Conservation (phyloP, 2,329 filamentous ascomycete species). For the Scytalidium lignicola region DNA sequence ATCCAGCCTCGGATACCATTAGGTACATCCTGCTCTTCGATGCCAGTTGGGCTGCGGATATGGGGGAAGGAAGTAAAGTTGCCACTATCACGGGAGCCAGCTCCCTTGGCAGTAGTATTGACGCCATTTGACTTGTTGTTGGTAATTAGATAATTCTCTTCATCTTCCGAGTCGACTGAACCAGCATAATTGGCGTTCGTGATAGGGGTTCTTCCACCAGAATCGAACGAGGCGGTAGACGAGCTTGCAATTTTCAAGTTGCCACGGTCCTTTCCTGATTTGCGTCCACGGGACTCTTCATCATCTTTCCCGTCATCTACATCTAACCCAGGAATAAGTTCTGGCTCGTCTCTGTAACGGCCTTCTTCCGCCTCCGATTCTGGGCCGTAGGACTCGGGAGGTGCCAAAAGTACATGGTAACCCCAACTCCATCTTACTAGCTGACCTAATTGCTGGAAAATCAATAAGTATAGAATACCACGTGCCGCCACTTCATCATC, state of each 20-base stretch:
- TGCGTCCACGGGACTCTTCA: slow-evolving; percentile 14
- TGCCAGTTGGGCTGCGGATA: slow-evolving; percentile 35
- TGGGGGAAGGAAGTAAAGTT: slow-evolving; percentile 57
- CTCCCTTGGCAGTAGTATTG: slow-evolving; percentile 18
- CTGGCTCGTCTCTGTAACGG: slow-evolving; percentile 49
- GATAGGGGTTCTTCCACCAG: slow-evolving; percentile 27
- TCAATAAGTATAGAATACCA: slow-evolving; percentile 90
- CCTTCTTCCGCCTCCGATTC: slow-evolving; percentile 60
- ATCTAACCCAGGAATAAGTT: slow-evolving; percentile 44
- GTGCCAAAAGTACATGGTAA: slow-evolving; percentile 88
- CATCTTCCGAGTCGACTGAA: slow-evolving; percentile 30
- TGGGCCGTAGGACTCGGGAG: slow-evolving; percentile 66
- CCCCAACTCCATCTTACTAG: slow-evolving; percentile 97
- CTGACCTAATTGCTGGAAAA: slow-evolving; percentile 97
- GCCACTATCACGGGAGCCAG: slow-evolving; percentile 33
- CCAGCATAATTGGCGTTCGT: slow-evolving; percentile 23
- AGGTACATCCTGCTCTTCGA: slow-evolving; percentile 27
- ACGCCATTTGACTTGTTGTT: slow-evolving; percentile 23
- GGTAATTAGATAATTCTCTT: slow-evolving; percentile 36
- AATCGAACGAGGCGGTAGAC: slow-evolving; percentile 22
- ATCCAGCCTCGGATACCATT: slow-evolving; percentile 37
- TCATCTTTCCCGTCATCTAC: slow-evolving; percentile 34
- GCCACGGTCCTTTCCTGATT: not conserved
- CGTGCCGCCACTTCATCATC: slow-evolving; percentile 91
- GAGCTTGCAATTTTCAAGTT: slow-evolving; percentile 8